Percentiles rank a stretch among this genome's conserved stretches.
phyloP scores from a whole-genome alignment of 768 basidiomycete species.

The Melanogaster broomeanus region DNA sequence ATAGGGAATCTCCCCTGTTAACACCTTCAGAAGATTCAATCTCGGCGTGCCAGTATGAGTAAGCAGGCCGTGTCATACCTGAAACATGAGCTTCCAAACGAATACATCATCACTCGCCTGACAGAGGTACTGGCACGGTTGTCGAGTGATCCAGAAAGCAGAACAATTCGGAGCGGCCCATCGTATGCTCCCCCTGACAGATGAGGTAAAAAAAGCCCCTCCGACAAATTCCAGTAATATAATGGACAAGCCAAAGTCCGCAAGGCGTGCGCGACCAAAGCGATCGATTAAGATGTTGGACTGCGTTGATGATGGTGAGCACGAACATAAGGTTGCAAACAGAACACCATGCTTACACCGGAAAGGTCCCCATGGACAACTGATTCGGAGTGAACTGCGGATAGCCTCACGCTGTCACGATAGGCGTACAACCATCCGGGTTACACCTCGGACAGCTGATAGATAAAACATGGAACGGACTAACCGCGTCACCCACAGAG shows the following conservation, averaged over 20 bases:
- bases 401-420: not conserved
- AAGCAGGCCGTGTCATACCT: not conserved
- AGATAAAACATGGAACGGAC: not conserved
- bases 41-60: not conserved
- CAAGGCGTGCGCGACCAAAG: constrained; percentile 38
- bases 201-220: constrained; percentile 32
- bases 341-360: not conserved
- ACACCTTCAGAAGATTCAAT: not conserved
- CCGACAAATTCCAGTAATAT: constrained; percentile 38
- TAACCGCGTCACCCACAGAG: no score
- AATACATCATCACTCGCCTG: constrained; percentile 45
- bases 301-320: not conserved
- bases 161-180: constrained; percentile 41
- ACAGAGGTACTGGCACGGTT: not conserved
- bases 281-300: constrained; percentile 37
- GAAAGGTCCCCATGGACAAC: constrained; percentile 7
- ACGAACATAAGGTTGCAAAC: not conserved
- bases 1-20: constrained; percentile 4
- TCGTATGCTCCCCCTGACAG: constrained; percentile 37
- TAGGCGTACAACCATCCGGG: no score
- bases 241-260: constrained; percentile 47
- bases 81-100: constrained; percentile 33
- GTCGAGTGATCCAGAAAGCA: not conserved
- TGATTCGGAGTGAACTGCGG: not conserved
- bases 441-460: no score